Base-by-base conservation (phyloP, 1,284 basidiomycete genomes). In the Apiotrichum brassicae region DNA sequence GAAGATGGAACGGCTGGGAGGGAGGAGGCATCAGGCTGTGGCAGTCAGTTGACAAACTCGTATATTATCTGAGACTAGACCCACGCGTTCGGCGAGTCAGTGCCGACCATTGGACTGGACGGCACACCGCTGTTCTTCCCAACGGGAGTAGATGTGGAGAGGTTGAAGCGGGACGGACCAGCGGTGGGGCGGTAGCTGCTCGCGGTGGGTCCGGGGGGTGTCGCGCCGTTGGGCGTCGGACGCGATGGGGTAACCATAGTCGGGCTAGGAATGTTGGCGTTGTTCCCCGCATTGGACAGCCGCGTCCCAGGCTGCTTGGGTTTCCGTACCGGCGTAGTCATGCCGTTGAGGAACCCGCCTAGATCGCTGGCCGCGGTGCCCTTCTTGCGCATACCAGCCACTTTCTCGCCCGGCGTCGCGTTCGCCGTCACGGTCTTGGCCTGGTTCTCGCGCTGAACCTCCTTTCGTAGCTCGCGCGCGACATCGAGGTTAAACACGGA, bases 381-480 rank as follows among this genome's bases (percentile, higher is more conserved):
- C 28, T 30, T 62, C 48, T 59, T 61, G 14, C 65, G 53, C 16
- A 62, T 56, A 12, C 57, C 54, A 16, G 52, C 57, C n/a, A 36
- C 53, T 42, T 53, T 56, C 23, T 59, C 58, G 24, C 44, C 47
- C 3, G 49, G n/a, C 2, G 53, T 37, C n/a, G 43, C 23, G 19
- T 43, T 19, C 3, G 54, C 49, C 13, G 38, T 45, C 1, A 65
- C 47, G 9, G 56, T 61, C 51, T 64, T 66, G 33, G 63, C 60
- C 50, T 63, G 63, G 24, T 62, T 59, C 48, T 71, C 70, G 16
- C 70, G 53, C 59, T 73, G 70, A 12, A 76, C 65, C 53, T 75
- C 70, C 47, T 64, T 66, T 32, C 66, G 62, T 47, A 76, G 57
- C 50, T 75, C 72, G 13, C 68, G 57, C 22, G 65, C 62, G 23